These are phyloP conservation scores for Syzygium malaccense DNA, from an alignment of 441 rosid genomes.

Conservation along the genomic window DNA sequence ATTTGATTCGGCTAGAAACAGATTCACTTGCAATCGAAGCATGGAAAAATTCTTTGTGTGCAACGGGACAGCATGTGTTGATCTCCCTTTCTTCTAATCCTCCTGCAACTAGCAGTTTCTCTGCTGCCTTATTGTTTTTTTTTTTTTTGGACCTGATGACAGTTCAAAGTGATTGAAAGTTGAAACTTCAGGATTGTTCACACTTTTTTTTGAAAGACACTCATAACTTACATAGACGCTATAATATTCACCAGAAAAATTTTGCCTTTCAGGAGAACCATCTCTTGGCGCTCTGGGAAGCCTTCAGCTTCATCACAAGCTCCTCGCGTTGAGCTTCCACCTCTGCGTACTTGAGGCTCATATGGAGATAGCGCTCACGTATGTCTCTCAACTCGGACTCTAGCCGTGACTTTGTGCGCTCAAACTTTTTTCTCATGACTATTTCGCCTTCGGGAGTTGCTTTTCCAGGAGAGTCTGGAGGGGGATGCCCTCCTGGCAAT, in stretches of 20 bases:
- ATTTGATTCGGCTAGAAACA: neutral
- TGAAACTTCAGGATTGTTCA: neutral
- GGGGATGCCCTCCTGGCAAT: neutral
- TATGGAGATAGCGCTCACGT: slow-evolving; percentile 36
- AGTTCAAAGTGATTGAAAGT: neutral
- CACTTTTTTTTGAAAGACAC: neutral
- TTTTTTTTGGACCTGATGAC: neutral
- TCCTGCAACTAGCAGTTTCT: neutral
- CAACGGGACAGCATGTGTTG: neutral
- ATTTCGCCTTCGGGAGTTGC: slow-evolving; percentile 24
- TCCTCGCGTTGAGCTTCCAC: slow-evolving; percentile 53
- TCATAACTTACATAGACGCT: neutral
- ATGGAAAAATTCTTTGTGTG: neutral
- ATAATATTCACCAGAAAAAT: neutral
- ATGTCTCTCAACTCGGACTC: slow-evolving; percentile 48
- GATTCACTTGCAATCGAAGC: neutral
- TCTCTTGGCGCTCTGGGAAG: slow-evolving; percentile 29
- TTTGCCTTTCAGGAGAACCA: slow-evolving; percentile 22
- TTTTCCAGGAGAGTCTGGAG: slow-evolving; percentile 24
- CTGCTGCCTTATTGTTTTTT: neutral
- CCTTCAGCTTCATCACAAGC: slow-evolving; percentile 52
- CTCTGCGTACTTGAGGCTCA: slow-evolving; percentile 66
- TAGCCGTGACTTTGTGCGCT: slow-evolving; percentile 36
- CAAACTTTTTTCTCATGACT: slow-evolving; percentile 35
- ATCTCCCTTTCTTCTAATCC: neutral